Evolutionary conservation across 805 yeast genomes (phyloP), one percentile per base, ranked within the genome.

Genomic region (Wickerhamomyces chaumierensis): DNA sequence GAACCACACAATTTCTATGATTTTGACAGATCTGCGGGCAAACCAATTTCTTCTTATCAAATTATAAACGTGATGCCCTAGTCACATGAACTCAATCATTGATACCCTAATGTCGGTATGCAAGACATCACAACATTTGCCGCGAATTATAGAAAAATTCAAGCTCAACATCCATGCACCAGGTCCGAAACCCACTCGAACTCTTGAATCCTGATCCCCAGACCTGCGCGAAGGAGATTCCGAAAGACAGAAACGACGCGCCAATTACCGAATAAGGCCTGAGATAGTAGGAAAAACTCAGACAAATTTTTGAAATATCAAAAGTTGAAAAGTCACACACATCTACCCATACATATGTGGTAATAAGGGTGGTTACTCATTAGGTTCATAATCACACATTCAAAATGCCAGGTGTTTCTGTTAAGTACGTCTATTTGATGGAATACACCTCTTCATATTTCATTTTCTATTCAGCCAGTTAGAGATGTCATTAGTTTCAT

Each of bases 321-420:
- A 37, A 25, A 36, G 36, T 40, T 38, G 37, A 36, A 36, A 36
- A 37, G 36, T 20, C 37, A 29, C 44, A 46, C 46, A 45, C 52
- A 53, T 17, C 18, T 15, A 31, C 12, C 62, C 61, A 59, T n/a
- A 8, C 34, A 31, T 27, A 20, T 25, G 28, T 25, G 34, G 31
- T 25, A 14, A 31, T 11, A 27, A 23, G 21, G 13, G 16, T 20
- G 37, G 28, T 41, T 31, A 39, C 37, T 38, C 36, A 36, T 36
- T 20, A 32, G 35, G 69, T 76, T 31, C 32, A 6, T 36, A 36
- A 39, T 35, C 40, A 42, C 40, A 33, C 35, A 39, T 25, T 41
- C 52, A 51, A 73, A 62, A 86, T 86, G 95, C 82, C 94, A 78
- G 95, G 95, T 84, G 88, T 81, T 79, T 80, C 95, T 75, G 95